Evolutionary conservation across 1,284 basidiomycete species (phyloP).

Genomic region (Peniophora sp.): DNA sequence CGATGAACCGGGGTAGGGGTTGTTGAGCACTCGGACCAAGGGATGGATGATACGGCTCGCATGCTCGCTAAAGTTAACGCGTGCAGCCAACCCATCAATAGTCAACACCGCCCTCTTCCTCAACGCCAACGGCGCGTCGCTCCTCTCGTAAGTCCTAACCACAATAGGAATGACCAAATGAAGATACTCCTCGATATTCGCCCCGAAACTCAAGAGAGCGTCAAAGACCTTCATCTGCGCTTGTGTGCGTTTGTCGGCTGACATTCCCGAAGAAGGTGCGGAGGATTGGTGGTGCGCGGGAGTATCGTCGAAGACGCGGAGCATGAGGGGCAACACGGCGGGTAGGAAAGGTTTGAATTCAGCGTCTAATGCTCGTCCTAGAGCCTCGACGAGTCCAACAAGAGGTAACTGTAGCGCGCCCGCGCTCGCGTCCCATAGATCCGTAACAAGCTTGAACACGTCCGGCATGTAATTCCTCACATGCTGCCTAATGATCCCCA

Average conservation of each 20-base stretch:
- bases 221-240: slow-evolving; percentile 91
- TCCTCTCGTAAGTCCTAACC: slow-evolving; percentile 84
- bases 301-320: slow-evolving; percentile 91
- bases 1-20: too few species aligned
- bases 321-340: slow-evolving; percentile 82
- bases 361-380: slow-evolving; percentile 93
- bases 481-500: slow-evolving; percentile 97
- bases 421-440: slow-evolving; percentile 83
- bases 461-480: slow-evolving; percentile 87
- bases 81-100: slow-evolving; percentile 84
- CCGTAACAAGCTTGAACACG: slow-evolving; percentile 77
- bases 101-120: slow-evolving; percentile 89
- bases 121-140: slow-evolving; percentile 68
- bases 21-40: slow-evolving; percentile 73
- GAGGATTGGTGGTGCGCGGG: slow-evolving; percentile 37
- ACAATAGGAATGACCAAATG: slow-evolving; percentile 96
- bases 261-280: too few species aligned
- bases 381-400: slow-evolving; percentile 88
- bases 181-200: slow-evolving; percentile 96
- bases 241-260: slow-evolving; percentile 63
- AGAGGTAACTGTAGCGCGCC: slow-evolving; percentile 80
- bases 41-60: slow-evolving; percentile 97
- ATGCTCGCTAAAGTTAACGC: slow-evolving; percentile 99
- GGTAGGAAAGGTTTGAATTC: slow-evolving; percentile 99
- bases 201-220: slow-evolving; percentile 91